Evolutionary conservation across 2,329 filamentous ascomycete species (phyloP).

Genomic region (Cladophialophora exuberans): DNA sequence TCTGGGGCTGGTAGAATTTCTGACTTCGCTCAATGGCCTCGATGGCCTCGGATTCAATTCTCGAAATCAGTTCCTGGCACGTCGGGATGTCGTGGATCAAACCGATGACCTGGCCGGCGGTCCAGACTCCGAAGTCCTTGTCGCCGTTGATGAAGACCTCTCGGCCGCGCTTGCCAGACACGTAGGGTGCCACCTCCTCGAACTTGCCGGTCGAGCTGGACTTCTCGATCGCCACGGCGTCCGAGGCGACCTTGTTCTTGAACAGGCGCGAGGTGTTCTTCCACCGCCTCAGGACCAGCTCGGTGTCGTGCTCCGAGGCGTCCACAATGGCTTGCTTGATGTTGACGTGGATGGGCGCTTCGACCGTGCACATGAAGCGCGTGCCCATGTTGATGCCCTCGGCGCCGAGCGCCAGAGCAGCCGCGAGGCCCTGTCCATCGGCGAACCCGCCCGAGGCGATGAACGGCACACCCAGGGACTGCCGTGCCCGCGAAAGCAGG

Average conservation of each 20-base stretch:
- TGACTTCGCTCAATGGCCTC: conserved; percentile 63
- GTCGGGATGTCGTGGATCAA: conserved; percentile 68
- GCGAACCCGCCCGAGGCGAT: conserved; percentile 96
- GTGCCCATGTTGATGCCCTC: conserved; percentile 99
- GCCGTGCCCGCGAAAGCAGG: conserved; percentile 80
- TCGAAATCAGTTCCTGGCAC: conserved; percentile 67
- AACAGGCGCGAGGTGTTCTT: conserved; percentile 88
- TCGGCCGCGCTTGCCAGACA: conserved; percentile 87
- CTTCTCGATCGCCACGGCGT: conserved; percentile 80
- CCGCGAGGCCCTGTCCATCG: conserved; percentile 89
- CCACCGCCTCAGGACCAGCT: conserved; percentile 86
- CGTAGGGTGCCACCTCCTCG: conserved; percentile 79
- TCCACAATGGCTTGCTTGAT: conserved; percentile 93
- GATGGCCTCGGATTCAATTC: conserved; percentile 78
- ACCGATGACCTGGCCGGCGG: conserved; percentile 92
- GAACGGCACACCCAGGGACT: conserved; percentile 83
- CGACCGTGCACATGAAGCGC: conserved; percentile 93
- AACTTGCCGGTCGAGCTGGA: conserved; percentile 87
- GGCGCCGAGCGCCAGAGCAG: conserved; percentile 84
- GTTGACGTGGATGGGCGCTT: conserved; percentile 88
- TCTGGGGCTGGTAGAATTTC: conserved; percentile 29
- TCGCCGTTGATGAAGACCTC: conserved; percentile 94
- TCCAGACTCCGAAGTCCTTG: conserved; percentile 92
- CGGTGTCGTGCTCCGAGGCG: conserved; percentile 87
- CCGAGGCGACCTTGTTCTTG: conserved; percentile 82